A percentile compares a stretch with the other conserved stretches of the same genome.
These are phyloP conservation scores for Talaromyces pinophilus DNA, from an alignment of 2,329 filamentous ascomycete genomes.

Conservation along the genomic window DNA sequence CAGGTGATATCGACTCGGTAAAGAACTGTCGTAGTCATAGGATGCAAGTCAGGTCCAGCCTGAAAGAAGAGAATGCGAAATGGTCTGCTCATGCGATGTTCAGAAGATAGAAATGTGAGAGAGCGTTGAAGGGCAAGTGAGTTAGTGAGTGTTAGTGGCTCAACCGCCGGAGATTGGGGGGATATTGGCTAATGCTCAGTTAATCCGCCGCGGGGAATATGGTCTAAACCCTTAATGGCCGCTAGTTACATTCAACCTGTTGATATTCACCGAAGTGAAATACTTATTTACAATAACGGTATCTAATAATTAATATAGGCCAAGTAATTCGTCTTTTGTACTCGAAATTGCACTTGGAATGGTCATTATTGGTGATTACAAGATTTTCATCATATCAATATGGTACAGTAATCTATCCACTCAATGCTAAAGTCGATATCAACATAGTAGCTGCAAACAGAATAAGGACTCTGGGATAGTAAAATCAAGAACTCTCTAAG, in stretches of 20 bases:
- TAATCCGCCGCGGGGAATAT: conserved; percentile 1
- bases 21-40: conserved; percentile 22
- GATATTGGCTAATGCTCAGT: not conserved
- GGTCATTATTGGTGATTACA: not conserved
- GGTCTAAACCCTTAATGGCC: conserved; percentile 2
- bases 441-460: not conserved
- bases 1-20: conserved; percentile 17
- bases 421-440: not conserved
- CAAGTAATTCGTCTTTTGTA: not conserved
- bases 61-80: conserved; percentile 22
- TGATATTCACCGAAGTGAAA: not conserved
- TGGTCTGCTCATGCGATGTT: not conserved
- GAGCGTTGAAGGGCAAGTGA: not conserved
- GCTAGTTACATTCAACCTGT: not conserved
- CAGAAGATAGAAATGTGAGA: not conserved
- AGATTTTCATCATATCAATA: not conserved
- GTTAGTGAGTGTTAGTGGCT: conserved; percentile 12
- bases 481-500: not conserved
- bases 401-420: not conserved
- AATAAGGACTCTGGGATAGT: not conserved
- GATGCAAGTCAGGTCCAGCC: conserved; percentile 38
- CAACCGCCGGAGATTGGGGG: conserved; percentile 5
- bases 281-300: not conserved
- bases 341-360: not conserved
- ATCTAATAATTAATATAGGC: not conserved